These are phyloP conservation scores for Echites panduratus DNA, from an alignment of 257 asterid genomes.

Conservation along the genomic window DNA sequence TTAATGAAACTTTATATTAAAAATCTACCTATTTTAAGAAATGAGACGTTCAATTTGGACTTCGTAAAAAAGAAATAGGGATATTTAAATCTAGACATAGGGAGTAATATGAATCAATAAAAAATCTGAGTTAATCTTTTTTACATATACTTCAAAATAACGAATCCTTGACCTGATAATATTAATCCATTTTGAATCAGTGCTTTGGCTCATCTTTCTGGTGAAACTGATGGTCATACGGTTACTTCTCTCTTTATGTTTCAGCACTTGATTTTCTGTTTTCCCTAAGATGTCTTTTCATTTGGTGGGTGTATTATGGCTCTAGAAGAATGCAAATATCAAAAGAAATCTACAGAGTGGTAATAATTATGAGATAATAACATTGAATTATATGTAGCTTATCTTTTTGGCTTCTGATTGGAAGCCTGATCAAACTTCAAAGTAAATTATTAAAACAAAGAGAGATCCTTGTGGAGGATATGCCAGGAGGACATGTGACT, in stretches of 20 bases:
- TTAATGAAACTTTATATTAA: too few species aligned
- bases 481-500: background rate
- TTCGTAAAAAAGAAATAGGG: too few species aligned
- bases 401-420: background rate
- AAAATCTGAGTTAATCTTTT: background rate
- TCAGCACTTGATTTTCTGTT: background rate
- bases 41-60: too few species aligned
- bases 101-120: background rate
- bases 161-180: background rate
- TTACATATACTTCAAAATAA: background rate
- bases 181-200: background rate
- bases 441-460: background rate
- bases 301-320: background rate
- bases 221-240: background rate
- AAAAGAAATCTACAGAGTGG: background rate
- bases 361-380: background rate
- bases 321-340: background rate
- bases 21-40: too few species aligned
- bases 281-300: background rate
- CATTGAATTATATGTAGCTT: background rate
- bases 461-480: background rate
- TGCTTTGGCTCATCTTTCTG: background rate
- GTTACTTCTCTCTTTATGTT: background rate
- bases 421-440: background rate
- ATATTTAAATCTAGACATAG: too few species aligned